Evolutionary conservation across 192 early-diverging fungal genomes (phyloP).

Genomic region (Spizellomyces sp.): DNA sequence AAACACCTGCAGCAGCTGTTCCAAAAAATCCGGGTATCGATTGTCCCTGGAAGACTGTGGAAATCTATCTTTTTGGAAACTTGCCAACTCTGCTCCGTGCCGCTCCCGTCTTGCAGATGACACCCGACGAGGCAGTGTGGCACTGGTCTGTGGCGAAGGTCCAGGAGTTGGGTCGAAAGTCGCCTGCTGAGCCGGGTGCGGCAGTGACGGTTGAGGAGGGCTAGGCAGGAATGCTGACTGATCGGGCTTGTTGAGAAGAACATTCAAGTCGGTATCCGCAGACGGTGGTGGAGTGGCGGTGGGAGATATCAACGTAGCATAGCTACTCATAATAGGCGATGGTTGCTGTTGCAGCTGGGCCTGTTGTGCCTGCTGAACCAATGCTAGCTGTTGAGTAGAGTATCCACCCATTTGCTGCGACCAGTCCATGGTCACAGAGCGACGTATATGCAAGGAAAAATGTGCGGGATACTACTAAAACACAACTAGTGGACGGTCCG

Average conservation of each 20-base stretch:
- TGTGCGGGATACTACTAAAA: background rate
- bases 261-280: background rate
- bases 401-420: no score
- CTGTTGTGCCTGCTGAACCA: background rate
- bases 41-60: constrained; percentile 29
- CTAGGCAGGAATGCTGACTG: background rate
- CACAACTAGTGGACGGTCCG: background rate
- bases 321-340: background rate
- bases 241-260: background rate
- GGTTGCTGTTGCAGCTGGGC: background rate
- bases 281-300: background rate
- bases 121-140: background rate
- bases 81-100: constrained; percentile 29
- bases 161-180: background rate
- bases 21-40: constrained; percentile 35
- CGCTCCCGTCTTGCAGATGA: constrained; percentile 13
- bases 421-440: background rate
- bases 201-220: background rate
- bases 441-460: background rate
- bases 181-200: background rate
- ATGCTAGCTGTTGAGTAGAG: background rate
- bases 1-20: constrained; percentile 25
- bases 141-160: background rate
- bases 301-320: background rate
- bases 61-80: constrained; percentile 32